A percentile compares a stretch with the other conserved stretches of the same genome.
Evolutionary conservation across 2,329 filamentous ascomycete genomes (phyloP).

Genomic region (Talaromyces amestolkiae): DNA sequence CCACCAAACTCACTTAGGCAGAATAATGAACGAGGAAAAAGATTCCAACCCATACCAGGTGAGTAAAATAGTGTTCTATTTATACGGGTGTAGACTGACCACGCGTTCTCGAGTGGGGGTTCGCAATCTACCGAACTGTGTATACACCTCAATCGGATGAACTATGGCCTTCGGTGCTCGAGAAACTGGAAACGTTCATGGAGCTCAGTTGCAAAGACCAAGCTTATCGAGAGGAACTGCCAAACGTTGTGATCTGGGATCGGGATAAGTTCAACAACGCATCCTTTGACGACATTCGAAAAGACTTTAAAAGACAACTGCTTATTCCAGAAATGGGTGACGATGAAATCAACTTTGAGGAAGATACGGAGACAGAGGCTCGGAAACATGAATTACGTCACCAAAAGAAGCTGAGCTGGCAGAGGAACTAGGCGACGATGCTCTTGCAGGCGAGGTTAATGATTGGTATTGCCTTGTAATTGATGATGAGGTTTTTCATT

Average conservation of each 20-base stretch:
- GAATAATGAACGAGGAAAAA: no score
- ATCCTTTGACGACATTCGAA: not conserved
- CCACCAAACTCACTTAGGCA: no score
- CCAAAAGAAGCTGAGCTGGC: not conserved
- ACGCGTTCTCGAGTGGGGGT: no score
- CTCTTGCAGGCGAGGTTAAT: not conserved
- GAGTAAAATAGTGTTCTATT: no score
- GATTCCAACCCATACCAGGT: no score
- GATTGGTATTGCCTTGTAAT: not conserved
- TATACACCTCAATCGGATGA: slow-evolving; percentile 8
- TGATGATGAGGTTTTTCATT: not conserved
- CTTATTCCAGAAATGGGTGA: slow-evolving; percentile 8
- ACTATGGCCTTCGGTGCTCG: not conserved
- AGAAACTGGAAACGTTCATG: slow-evolving; percentile 1
- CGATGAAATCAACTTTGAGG: not conserved
- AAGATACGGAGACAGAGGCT: not conserved
- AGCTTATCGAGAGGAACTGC: not conserved
- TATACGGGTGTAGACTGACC: no score
- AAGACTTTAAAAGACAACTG: slow-evolving; percentile 1
- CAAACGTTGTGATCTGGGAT: not conserved
- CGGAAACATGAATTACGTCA: not conserved
- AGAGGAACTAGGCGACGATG: not conserved
- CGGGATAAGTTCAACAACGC: not conserved
- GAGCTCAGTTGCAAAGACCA: not conserved
- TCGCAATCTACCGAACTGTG: slow-evolving; percentile 6